Evolutionary conservation across 768 basidiomycete species (phyloP).

Genomic region (Butyriboletus loyo): DNA sequence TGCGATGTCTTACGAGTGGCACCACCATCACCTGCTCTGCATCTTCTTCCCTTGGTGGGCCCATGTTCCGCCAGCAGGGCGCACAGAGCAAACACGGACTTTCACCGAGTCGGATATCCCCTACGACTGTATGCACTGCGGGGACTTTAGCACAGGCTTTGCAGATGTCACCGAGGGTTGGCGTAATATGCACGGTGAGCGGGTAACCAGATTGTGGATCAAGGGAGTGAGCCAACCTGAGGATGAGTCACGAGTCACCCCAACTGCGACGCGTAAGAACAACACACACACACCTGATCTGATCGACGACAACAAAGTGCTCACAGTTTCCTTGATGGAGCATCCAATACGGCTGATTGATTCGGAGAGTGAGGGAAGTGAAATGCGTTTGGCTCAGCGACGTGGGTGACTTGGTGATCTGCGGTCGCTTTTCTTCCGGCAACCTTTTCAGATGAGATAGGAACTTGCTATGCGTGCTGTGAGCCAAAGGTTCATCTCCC

Average conservation of each 20-base stretch:
- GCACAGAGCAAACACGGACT: constrained; percentile 73
- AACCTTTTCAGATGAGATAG: constrained; percentile 37
- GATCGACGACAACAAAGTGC: constrained; percentile 70
- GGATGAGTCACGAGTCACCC: constrained; percentile 4
- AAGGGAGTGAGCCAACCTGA: constrained; percentile 54
- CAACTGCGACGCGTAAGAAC: background rate
- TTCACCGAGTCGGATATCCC: constrained; percentile 73
- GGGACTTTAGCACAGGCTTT: constrained; percentile 69
- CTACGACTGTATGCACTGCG: constrained; percentile 62
- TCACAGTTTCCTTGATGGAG: constrained; percentile 81
- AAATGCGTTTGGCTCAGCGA: constrained; percentile 50
- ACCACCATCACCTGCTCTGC: constrained; percentile 45
- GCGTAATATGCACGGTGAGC: constrained; percentile 62
- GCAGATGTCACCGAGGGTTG: constrained; percentile 59
- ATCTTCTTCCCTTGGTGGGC: constrained; percentile 42
- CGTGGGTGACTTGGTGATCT: constrained; percentile 38
- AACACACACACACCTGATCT: constrained; percentile 53
- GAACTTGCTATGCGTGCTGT: constrained; percentile 40
- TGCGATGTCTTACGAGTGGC: constrained; percentile 47
- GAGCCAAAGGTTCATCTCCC: background rate
- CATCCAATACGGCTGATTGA: constrained; percentile 80
- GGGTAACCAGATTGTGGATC: constrained; percentile 65
- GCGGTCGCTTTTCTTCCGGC: constrained; percentile 28
- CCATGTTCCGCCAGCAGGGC: constrained; percentile 74
- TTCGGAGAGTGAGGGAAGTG: constrained; percentile 52